Evolutionary conservation across 108 stramenopile species (phyloP).

Genomic region (Skeletonema marinoi): DNA sequence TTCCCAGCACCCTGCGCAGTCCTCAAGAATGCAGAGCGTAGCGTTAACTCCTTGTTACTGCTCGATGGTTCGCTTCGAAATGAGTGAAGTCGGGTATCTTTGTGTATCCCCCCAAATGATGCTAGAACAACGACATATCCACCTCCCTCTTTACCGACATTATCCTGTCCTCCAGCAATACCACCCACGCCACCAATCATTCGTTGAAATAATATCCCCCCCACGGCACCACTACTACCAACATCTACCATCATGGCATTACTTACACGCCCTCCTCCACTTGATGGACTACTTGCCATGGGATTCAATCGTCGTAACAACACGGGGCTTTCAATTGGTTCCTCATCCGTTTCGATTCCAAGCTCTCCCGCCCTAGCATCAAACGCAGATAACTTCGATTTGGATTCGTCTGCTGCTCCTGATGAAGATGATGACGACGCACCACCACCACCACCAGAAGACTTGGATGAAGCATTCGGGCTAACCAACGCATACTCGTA

Average conservation of each 20-base stretch:
- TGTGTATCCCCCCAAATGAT: slow-evolving; percentile 68
- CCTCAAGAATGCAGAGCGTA: slow-evolving; percentile 37
- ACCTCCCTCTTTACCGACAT: slow-evolving; percentile 17
- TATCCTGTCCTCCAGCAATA: slow-evolving; percentile 3
- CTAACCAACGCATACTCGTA: slow-evolving; percentile 77
- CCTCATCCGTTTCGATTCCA: slow-evolving; percentile 29
- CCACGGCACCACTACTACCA: slow-evolving; percentile 24
- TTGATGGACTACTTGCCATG: neutral
- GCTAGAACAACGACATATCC: slow-evolving; percentile 65
- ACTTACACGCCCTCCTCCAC: neutral
- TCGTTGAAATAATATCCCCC: slow-evolving; percentile 42
- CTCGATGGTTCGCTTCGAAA: slow-evolving; percentile 52
- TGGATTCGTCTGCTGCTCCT: neutral
- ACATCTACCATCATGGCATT: slow-evolving; percentile 25
- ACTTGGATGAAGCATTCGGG: slow-evolving; percentile 33
- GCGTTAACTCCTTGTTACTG: slow-evolving; percentile 2
- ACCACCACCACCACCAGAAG: slow-evolving; percentile 6
- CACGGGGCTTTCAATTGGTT: slow-evolving; percentile 34
- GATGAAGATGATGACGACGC: neutral
- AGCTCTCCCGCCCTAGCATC: slow-evolving; percentile 48
- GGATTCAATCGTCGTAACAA: slow-evolving; percentile 40
- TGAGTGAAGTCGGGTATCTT: slow-evolving; percentile 79
- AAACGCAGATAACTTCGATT: slow-evolving; percentile 33
- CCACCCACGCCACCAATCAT: slow-evolving; percentile 30
- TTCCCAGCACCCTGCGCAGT: slow-evolving; percentile 14